Evolutionary conservation across 2,329 filamentous ascomycete species (phyloP).

Genomic region (Fusarium piperis): DNA sequence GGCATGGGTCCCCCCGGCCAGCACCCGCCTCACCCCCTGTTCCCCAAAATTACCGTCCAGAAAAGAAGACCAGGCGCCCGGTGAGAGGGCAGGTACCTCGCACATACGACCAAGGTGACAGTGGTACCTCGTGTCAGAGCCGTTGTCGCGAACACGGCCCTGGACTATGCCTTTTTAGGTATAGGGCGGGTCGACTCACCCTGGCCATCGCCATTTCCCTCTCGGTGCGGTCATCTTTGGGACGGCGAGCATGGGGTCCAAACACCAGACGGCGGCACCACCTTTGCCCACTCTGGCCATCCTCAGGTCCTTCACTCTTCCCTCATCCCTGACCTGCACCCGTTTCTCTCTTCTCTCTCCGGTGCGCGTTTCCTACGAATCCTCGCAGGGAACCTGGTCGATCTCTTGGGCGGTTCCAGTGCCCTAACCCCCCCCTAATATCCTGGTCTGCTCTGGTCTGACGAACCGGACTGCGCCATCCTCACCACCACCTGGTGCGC

Average conservation of each 20-base stretch:
- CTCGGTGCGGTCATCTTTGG: slow-evolving; percentile 28
- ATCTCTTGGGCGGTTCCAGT: slow-evolving; percentile 19
- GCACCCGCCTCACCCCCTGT: slow-evolving; percentile 40
- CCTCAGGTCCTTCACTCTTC: slow-evolving; percentile 29
- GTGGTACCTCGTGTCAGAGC: slow-evolving; percentile 22
- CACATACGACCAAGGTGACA: not conserved
- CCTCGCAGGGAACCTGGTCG: not conserved
- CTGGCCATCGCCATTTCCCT: slow-evolving; percentile 40
- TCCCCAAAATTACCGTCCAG: slow-evolving; percentile 41
- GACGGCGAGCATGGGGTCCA: slow-evolving; percentile 33
- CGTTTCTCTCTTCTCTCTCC: slow-evolving; percentile 7
- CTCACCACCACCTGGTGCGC: slow-evolving; percentile 26
- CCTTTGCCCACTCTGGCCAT: slow-evolving; percentile 33
- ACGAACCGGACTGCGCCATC: slow-evolving; percentile 7
- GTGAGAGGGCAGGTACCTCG: slow-evolving; percentile 25
- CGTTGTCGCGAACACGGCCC: slow-evolving; percentile 22
- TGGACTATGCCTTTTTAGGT: slow-evolving; percentile 19
- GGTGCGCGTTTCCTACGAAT: slow-evolving; percentile 5
- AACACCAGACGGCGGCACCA: slow-evolving; percentile 39
- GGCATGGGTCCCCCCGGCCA: slow-evolving; percentile 21
- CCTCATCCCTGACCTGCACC: slow-evolving; percentile 20
- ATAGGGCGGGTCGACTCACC: slow-evolving; percentile 24
- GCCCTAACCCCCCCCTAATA: slow-evolving; percentile 34
- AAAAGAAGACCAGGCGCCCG: slow-evolving; percentile 27
- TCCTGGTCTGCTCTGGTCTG: slow-evolving; percentile 9